A percentile compares a stretch with the other conserved stretches of the same genome.
These are phyloP conservation scores for Skeletonema costatum DNA, from an alignment of 108 stramenopile genomes.

Conservation along the genomic window DNA sequence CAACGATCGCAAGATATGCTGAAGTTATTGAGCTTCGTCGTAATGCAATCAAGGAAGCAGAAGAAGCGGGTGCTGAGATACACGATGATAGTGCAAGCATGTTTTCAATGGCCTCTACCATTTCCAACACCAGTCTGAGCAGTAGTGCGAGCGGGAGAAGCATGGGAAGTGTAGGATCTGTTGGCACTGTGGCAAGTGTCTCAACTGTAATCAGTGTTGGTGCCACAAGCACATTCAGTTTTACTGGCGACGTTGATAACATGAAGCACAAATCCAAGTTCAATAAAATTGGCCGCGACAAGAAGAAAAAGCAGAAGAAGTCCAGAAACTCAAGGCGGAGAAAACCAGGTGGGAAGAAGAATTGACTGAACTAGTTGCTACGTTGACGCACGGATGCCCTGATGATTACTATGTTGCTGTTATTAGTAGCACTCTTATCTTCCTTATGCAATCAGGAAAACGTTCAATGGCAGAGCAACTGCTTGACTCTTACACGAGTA, in stretches of 20 bases:
- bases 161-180: conserved; percentile 34
- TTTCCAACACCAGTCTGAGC: conserved; percentile 63
- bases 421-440: conserved; percentile 73
- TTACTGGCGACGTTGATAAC: conserved; percentile 61
- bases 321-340: conserved; percentile 54
- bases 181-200: conserved; percentile 56
- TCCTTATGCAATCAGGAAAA: conserved; percentile 56
- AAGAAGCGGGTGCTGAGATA: conserved; percentile 31
- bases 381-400: conserved; percentile 54
- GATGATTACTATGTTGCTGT: conserved; percentile 47
- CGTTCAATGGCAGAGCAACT: conserved; percentile 44
- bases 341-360: conserved; percentile 86
- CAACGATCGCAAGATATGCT: conserved; percentile 52
- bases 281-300: conserved; percentile 65
- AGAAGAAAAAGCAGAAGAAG: conserved; percentile 77
- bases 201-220: conserved; percentile 84
- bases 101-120: conserved; percentile 71
- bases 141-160: conserved; percentile 61
- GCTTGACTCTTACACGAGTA: conserved; percentile 52
- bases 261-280: conserved; percentile 87
- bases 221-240: conserved; percentile 66
- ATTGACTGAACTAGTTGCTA: conserved; percentile 57
- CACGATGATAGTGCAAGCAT: conserved; percentile 75
- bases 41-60: conserved; percentile 55
- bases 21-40: conserved; percentile 75